Evolutionary conservation across 2,329 filamentous ascomycete genomes (phyloP).

Genomic region (Claviceps africana): DNA sequence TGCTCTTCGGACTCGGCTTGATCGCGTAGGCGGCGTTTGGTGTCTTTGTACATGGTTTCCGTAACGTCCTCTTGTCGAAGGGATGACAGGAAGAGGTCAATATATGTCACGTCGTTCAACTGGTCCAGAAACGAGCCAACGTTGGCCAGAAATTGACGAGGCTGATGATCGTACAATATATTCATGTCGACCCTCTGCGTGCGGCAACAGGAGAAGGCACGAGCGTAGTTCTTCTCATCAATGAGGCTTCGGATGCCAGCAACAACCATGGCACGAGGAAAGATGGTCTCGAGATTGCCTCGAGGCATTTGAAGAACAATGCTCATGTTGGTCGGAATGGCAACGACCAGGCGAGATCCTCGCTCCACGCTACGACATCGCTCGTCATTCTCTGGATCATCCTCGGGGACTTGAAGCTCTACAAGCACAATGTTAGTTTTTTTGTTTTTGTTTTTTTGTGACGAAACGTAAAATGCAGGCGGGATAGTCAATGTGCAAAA

Average conservation of each 20-base stretch:
- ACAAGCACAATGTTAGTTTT: not conserved
- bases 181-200: slow-evolving; percentile 97
- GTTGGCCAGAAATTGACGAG: slow-evolving; percentile 66
- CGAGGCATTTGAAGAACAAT: slow-evolving; percentile 89
- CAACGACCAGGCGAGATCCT: slow-evolving; percentile 73
- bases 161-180: slow-evolving; percentile 86
- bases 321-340: slow-evolving; percentile 75
- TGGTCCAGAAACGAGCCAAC: slow-evolving; percentile 71
- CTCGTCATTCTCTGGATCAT: slow-evolving; percentile 86
- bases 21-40: slow-evolving; percentile 32
- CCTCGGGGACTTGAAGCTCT: slow-evolving; percentile 71
- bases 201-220: slow-evolving; percentile 76
- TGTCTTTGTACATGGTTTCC: slow-evolving; percentile 86
- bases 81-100: slow-evolving; percentile 84
- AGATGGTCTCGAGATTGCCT: slow-evolving; percentile 91
- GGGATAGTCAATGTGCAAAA: not conserved
- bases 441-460: not conserved
- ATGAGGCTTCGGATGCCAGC: slow-evolving; percentile 77
- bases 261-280: slow-evolving; percentile 79
- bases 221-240: slow-evolving; percentile 64
- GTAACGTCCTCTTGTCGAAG: slow-evolving; percentile 87
- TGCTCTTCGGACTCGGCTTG: slow-evolving; percentile 4
- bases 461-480: not conserved
- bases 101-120: slow-evolving; percentile 63
- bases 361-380: slow-evolving; percentile 84